Evolutionary conservation across 306 rosid genomes (phyloP), one percentile per base, ranked within the genome.

Genomic region (Quillaja saponaria): DNA sequence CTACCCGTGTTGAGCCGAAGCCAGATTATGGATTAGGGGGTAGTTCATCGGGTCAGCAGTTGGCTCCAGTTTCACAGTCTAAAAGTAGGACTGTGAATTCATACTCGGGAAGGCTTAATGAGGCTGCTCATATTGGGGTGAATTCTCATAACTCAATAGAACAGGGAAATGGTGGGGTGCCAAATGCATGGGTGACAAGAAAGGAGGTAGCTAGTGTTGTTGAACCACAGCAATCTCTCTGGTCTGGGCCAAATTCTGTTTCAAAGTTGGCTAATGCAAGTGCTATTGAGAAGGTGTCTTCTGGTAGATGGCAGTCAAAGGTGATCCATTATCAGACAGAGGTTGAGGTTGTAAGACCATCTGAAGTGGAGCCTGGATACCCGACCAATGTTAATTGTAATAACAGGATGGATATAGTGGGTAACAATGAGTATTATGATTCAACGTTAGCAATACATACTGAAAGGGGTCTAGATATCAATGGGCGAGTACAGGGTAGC

Each of bases 271-370:
- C 91, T 56, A 81, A 88, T 73, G 95, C 95, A 0, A 94, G 97
- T 77, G 89, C 99, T 3, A 80, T 89, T 34, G 97, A 89, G 46
- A 94, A 89, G 95, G 96, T 89, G 61, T 83, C 94, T 33, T 94
- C 99, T 1, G 99, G 97, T 39, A 78, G 95, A 66, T 94, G 99
- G 99, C 97, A 94, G 55, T 87, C 95, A 0, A 88, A 87, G 82
- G 47, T 84, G 0, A 61, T 63, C 12, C 77, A 74, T 56, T 76
- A 74, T 78, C 94, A 85, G 83, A 47, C 83, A 3, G 91, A 86
- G 55, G 69, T 57, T 40, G 90, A 83, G 75, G 76, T 65, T 71
- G 71, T 64, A 21, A 77, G 78, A 64, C 70, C 90, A 46, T 58
- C 80, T 2, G 87, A 92, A 59, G 58, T 19, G 6, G 94, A 81